Evolutionary conservation across 2,329 filamentous ascomycete species (phyloP).

Genomic region (Cladosporium sp.): DNA sequence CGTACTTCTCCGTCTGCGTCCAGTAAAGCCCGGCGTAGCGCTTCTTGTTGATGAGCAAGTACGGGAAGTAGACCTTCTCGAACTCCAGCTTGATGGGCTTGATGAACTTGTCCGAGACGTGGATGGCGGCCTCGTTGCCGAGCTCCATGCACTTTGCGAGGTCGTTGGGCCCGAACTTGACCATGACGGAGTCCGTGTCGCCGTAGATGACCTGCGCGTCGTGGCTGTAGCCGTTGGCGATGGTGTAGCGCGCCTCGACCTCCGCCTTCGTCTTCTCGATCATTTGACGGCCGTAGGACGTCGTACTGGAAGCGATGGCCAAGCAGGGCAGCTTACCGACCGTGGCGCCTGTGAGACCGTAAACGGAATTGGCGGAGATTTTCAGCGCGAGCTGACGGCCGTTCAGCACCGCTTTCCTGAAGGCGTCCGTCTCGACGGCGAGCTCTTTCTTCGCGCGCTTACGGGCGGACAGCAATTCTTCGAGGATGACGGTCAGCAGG

Average conservation of each 20-base stretch:
- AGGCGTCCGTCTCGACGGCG: slow-evolving; percentile 81
- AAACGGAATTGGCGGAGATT: slow-evolving; percentile 94
- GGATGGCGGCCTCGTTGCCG: slow-evolving; percentile 85
- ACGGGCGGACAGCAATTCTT: slow-evolving; percentile 83
- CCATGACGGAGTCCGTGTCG: slow-evolving; percentile 99
- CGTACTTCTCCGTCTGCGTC: slow-evolving; percentile 89
- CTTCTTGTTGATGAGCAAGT: slow-evolving; percentile 99
- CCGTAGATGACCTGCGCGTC: slow-evolving; percentile 97
- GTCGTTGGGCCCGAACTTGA: slow-evolving; percentile 90
- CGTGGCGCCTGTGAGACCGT: slow-evolving; percentile 92
- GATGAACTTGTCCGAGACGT: slow-evolving; percentile 84
- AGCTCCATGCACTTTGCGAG: slow-evolving; percentile 86
- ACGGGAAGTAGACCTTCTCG: slow-evolving; percentile 98
- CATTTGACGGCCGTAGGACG: slow-evolving; percentile 95
- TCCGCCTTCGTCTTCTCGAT: slow-evolving; percentile 98
- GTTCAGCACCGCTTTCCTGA: slow-evolving; percentile 96
- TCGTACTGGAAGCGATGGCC: slow-evolving; percentile 92
- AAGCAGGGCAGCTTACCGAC: slow-evolving; percentile 93
- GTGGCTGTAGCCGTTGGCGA: slow-evolving; percentile 89
- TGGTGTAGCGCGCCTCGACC: slow-evolving; percentile 81
- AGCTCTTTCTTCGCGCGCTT: slow-evolving; percentile 92
- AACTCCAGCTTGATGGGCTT: slow-evolving; percentile 99
- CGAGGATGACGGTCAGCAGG: slow-evolving; percentile 86
- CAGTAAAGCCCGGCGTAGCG: slow-evolving; percentile 96
- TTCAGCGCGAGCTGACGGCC: slow-evolving; percentile 95